Evolutionary conservation across 148 eudicot genomes (phyloP).

Genomic region (Cornus florida): DNA sequence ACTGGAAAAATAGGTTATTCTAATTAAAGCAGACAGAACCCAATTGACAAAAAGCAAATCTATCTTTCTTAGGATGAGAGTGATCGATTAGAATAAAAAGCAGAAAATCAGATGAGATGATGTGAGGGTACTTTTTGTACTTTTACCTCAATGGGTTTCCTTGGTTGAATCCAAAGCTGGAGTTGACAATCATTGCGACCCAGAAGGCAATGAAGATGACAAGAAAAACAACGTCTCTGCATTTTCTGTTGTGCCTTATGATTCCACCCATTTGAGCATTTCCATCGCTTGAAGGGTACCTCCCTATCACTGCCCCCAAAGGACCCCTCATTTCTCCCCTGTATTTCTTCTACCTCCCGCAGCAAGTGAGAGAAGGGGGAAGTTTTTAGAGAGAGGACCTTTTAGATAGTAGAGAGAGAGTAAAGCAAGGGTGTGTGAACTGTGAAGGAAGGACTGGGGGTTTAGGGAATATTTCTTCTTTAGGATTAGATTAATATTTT

Average conservation of each 20-base stretch:
- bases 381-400: background rate
- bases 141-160: slow-evolving; percentile 88
- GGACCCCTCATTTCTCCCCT: slow-evolving; percentile 53
- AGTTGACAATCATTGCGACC: slow-evolving; percentile 96
- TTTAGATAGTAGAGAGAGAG: slow-evolving; percentile 13
- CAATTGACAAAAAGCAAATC: slow-evolving; percentile 1
- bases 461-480: background rate
- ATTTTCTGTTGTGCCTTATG: slow-evolving; percentile 83
- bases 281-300: slow-evolving; percentile 70
- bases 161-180: slow-evolving; percentile 90
- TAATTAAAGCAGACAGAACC: background rate
- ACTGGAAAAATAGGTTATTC: background rate
- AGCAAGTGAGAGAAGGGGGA: slow-evolving; percentile 12
- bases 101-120: background rate
- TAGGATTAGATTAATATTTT: background rate
- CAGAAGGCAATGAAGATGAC: slow-evolving; percentile 86
- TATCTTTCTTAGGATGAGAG: background rate
- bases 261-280: slow-evolving; percentile 54
- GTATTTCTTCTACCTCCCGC: background rate
- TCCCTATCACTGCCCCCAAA: slow-evolving; percentile 73
- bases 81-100: background rate
- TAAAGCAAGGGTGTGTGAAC: too few species aligned
- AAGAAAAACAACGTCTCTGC: slow-evolving; percentile 83
- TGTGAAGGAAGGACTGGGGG: background rate
- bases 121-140: background rate